A percentile compares a stretch with the other conserved stretches of the same genome.
phyloP scores from a whole-genome alignment of 495 filamentous ascomycete species.

The Gamarada debralockiae region DNA sequence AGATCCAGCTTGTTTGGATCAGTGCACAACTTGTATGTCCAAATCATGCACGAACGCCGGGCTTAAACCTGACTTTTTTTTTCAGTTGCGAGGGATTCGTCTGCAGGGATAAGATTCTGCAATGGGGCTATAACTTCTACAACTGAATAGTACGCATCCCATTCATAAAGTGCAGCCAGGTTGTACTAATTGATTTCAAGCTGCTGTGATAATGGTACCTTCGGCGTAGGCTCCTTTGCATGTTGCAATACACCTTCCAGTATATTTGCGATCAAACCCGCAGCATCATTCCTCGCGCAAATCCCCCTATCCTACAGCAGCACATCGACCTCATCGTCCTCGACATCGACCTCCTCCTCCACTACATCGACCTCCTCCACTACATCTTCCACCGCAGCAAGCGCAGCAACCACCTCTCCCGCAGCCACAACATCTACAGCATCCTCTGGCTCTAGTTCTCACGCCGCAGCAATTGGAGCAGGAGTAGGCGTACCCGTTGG shows the following conservation, averaged over 20 bases:
- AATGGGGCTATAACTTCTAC: constrained; percentile 13
- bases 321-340: constrained; percentile 1
- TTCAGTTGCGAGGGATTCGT: constrained; percentile 5
- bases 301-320: constrained; percentile 3
- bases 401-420: background rate
- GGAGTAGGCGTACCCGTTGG: constrained; percentile 7
- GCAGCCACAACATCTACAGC: background rate
- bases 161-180: background rate
- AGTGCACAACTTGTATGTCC: constrained; percentile 13
- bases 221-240: constrained; percentile 10
- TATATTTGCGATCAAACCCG: constrained; percentile 9
- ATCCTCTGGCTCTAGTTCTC: background rate
- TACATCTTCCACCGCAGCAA: background rate
- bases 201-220: constrained; percentile 17
- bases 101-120: constrained; percentile 15
- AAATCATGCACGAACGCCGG: background rate
- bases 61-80: background rate
- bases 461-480: constrained; percentile 7
- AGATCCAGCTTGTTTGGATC: constrained; percentile 14
- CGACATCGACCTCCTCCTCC: background rate
- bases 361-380: too few species aligned
- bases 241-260: constrained; percentile 6
- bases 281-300: constrained; percentile 1
- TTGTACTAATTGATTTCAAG: background rate
- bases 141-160: constrained; percentile 12